phyloP scores from a whole-genome alignment of 1,284 basidiomycete species.

The Gymnopus androsaceus region DNA sequence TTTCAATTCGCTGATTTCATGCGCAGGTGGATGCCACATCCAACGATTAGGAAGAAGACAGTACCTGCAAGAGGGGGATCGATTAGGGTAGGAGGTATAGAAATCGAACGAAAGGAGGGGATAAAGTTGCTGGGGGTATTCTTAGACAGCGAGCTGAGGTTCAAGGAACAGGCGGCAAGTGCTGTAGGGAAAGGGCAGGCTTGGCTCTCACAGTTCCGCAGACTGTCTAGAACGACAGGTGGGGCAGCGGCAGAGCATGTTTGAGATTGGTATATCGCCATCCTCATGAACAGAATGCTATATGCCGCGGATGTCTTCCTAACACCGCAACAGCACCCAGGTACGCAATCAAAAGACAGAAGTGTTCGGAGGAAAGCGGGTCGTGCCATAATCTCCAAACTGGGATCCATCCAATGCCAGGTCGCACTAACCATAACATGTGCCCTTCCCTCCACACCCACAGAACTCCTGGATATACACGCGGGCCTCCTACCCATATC shows the following conservation, averaged over 20 bases:
- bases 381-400: neutral
- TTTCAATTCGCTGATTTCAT: too few species aligned
- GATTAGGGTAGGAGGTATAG: too few species aligned
- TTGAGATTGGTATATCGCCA: neutral
- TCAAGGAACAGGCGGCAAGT: too few species aligned
- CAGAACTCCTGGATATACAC: constrained; percentile 5
- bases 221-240: neutral
- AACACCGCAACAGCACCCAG: neutral
- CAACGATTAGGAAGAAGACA: too few species aligned
- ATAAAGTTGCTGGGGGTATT: too few species aligned
- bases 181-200: too few species aligned
- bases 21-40: too few species aligned
- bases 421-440: constrained; percentile 12
- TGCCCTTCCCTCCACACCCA: neutral
- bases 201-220: too few species aligned
- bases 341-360: constrained; percentile 1
- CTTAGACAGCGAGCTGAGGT: too few species aligned
- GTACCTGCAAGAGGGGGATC: too few species aligned
- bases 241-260: neutral
- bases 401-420: neutral
- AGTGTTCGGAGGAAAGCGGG: neutral
- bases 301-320: constrained; percentile 7
- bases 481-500: neutral
- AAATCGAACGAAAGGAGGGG: too few species aligned
- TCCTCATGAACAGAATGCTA: neutral